Evolutionary conservation across 257 asterid species (phyloP).

Genomic region (Solanum arcanum): DNA sequence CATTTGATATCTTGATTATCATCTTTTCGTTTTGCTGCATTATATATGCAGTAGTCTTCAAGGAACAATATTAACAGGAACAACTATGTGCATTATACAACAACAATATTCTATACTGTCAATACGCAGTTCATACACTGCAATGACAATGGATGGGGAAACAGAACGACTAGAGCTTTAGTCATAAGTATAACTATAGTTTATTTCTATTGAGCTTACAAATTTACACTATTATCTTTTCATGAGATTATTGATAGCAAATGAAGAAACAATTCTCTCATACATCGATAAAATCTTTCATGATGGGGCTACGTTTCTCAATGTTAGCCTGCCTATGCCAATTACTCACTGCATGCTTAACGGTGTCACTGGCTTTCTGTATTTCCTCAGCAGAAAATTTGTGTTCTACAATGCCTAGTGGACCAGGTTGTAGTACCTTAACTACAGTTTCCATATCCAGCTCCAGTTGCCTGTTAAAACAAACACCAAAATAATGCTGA

Average conservation of each 20-base stretch:
- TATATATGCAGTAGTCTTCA: constrained; percentile 51
- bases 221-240: not conserved
- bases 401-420: constrained; percentile 85
- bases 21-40: constrained; percentile 59
- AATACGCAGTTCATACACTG: not conserved
- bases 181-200: not conserved
- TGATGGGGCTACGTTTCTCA: constrained; percentile 47
- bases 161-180: not conserved
- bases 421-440: constrained; percentile 83
- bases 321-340: constrained; percentile 56
- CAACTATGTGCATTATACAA: not conserved
- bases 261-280: not conserved
- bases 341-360: constrained; percentile 56
- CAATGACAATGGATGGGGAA: not conserved
- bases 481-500: not conserved
- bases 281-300: constrained; percentile 58
- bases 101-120: not conserved
- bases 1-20: constrained; percentile 59
- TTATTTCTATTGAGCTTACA: not conserved
- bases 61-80: constrained; percentile 38
- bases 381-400: constrained; percentile 74
- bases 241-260: not conserved
- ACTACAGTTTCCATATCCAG: constrained; percentile 86
- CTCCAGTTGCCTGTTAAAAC: constrained; percentile 60
- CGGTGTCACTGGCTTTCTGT: constrained; percentile 43